Evolutionary conservation across 495 filamentous ascomycete species (phyloP).

Genomic region (Apodospora peruviana): DNA sequence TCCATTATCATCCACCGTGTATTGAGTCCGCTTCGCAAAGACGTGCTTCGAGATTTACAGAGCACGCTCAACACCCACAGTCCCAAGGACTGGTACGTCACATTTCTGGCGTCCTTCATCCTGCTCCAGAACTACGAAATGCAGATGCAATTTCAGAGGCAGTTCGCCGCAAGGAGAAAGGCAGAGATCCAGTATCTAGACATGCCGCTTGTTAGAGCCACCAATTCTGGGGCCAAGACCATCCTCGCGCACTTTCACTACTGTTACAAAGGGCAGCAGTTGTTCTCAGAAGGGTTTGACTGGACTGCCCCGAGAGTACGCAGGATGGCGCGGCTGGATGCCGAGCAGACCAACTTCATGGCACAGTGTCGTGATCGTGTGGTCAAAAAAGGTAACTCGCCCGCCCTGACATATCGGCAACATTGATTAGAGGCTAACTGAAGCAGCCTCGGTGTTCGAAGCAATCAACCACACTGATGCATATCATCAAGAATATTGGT

Average conservation of each 20-base stretch:
- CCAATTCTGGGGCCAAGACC: conserved; percentile 35
- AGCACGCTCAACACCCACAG: conserved; percentile 25
- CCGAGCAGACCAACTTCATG: conserved; percentile 28
- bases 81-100: conserved; percentile 31
- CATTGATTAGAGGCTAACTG: neutral
- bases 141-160: conserved; percentile 26
- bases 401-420: neutral
- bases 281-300: conserved; percentile 27
- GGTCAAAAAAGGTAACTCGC: conserved; percentile 18
- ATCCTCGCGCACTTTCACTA: conserved; percentile 41
- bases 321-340: conserved; percentile 31
- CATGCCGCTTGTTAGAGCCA: conserved; percentile 35
- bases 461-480: conserved; percentile 24
- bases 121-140: conserved; percentile 38
- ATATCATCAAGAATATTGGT: conserved; percentile 32
- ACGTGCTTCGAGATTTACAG: conserved; percentile 27
- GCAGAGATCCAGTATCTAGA: conserved; percentile 30
- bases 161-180: conserved; percentile 25
- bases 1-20: conserved; percentile 34
- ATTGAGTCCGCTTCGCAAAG: conserved; percentile 23
- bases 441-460: conserved; percentile 18
- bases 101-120: conserved; percentile 31
- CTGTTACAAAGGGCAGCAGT: conserved; percentile 31
- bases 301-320: conserved; percentile 23
- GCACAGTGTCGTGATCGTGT: conserved; percentile 24